A percentile compares a stretch with the other conserved stretches of the same genome.
Conservation (phyloP, 495 filamentous ascomycete genomes). For the Aspergillus bertholletiae region DNA sequence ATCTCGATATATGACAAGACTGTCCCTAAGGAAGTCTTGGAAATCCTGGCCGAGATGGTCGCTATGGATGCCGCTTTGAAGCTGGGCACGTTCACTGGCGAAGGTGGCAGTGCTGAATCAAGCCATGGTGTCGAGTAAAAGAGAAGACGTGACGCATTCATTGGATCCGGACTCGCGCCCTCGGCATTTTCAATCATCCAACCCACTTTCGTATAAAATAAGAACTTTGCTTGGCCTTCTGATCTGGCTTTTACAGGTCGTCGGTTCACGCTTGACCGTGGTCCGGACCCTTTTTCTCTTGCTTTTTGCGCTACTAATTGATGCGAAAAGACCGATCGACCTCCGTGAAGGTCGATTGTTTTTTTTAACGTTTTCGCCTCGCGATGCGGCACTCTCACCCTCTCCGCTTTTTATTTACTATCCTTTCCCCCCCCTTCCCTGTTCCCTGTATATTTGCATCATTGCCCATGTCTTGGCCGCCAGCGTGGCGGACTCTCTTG, state of each 20-base stretch:
- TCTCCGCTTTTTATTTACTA: conserved; percentile 23
- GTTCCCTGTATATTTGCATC: conserved; percentile 31
- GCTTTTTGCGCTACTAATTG: neutral
- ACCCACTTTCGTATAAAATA: conserved; percentile 8
- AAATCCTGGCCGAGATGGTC: conserved; percentile 97
- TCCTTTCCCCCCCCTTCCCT: neutral
- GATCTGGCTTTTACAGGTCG: conserved; percentile 9
- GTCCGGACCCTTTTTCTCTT: conserved; percentile 11
- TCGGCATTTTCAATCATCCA: conserved; percentile 1
- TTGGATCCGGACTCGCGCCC: neutral
- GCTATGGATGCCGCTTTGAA: conserved; percentile 76
- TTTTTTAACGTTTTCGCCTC: neutral
- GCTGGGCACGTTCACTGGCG: conserved; percentile 50
- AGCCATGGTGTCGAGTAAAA: conserved; percentile 39
- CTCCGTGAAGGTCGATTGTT: no score
- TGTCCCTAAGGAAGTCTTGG: conserved; percentile 89
- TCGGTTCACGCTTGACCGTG: conserved; percentile 23
- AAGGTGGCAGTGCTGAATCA: conserved; percentile 30
- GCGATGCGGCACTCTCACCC: conserved; percentile 3
- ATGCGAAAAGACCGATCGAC: neutral
- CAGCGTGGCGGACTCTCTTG: conserved; percentile 24
- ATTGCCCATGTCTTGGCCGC: conserved; percentile 18
- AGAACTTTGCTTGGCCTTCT: conserved; percentile 11
- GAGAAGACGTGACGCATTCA: neutral
- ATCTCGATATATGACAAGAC: conserved; percentile 98